phyloP scores from a whole-genome alignment of 2,329 filamentous ascomycete species.

The Hypoxylon sp. region DNA sequence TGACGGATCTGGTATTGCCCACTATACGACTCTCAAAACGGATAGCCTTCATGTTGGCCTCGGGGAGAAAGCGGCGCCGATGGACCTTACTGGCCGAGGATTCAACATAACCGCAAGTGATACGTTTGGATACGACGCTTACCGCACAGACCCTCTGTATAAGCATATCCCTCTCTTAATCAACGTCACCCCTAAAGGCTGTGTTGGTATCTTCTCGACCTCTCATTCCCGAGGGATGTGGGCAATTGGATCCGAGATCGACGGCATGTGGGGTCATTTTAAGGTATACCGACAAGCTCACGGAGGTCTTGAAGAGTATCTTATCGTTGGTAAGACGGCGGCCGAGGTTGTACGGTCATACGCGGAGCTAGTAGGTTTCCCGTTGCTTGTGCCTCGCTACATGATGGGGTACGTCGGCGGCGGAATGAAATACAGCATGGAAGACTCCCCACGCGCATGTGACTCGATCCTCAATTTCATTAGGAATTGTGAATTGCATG shows the following conservation, averaged over 20 bases:
- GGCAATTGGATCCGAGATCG: conserved; percentile 79
- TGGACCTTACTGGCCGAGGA: conserved; percentile 77
- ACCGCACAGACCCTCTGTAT: conserved; percentile 79
- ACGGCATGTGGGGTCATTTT: conserved; percentile 81
- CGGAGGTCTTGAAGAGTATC: conserved; percentile 79
- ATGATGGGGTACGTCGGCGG: conserved; percentile 81
- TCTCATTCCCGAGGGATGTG: conserved; percentile 75
- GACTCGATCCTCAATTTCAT: conserved; percentile 74
- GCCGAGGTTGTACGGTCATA: conserved; percentile 76
- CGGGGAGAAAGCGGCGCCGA: conserved; percentile 78
- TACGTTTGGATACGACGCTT: conserved; percentile 80
- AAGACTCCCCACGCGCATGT: conserved; percentile 66
- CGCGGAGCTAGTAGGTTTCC: conserved; percentile 77
- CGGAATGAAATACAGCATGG: conserved; percentile 69
- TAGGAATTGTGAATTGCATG: conserved; percentile 72
- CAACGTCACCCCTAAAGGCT: conserved; percentile 74
- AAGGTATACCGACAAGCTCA: conserved; percentile 81
- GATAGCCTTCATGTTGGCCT: conserved; percentile 77
- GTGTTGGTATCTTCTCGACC: conserved; percentile 77
- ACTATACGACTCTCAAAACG: conserved; percentile 75
- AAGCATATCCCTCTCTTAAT: conserved; percentile 82
- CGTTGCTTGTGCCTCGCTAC: conserved; percentile 77
- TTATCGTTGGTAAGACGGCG: conserved; percentile 76
- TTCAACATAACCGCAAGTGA: conserved; percentile 79
- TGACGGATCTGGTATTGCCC: conserved; percentile 73